A percentile compares a stretch with the other conserved stretches of the same genome.
Conservation (phyloP, 2,329 filamentous ascomycete species). For the Claviceps monticola region DNA sequence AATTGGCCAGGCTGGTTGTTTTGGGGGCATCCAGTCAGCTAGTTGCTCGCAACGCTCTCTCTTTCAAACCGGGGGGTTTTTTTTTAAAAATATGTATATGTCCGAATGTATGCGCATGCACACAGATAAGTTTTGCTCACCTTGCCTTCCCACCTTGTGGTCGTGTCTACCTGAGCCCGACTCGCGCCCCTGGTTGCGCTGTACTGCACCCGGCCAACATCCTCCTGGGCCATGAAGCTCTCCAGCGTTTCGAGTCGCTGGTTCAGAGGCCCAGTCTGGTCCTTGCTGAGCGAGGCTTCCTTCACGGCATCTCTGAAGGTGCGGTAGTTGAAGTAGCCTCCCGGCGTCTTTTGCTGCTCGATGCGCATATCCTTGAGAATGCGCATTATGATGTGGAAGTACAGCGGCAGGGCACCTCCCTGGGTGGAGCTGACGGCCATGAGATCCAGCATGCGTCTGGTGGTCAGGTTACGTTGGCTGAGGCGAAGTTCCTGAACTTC, state of each 20-base stretch:
- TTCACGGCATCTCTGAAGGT: constrained; percentile 26
- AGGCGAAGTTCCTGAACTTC: constrained; percentile 36
- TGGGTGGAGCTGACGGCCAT: constrained; percentile 35
- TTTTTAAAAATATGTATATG: not conserved
- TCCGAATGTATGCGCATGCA: no score
- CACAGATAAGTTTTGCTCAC: constrained; percentile 1
- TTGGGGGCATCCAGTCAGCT: not conserved
- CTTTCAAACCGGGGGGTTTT: not conserved
- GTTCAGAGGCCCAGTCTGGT: constrained; percentile 39
- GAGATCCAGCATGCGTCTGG: constrained; percentile 42
- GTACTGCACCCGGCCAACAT: constrained; percentile 5
- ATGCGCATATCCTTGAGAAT: constrained; percentile 43
- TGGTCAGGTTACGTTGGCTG: constrained; percentile 38
- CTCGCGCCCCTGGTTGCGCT: no score
- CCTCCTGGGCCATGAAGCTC: constrained; percentile 32
- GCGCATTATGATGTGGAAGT: constrained; percentile 40
- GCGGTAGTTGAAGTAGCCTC: constrained; percentile 32
- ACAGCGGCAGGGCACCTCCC: constrained; percentile 35
- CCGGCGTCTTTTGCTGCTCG: constrained; percentile 22
- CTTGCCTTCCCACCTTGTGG: constrained; percentile 10
- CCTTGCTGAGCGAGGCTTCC: constrained; percentile 24
- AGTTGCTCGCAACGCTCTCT: not conserved
- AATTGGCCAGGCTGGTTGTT: constrained; percentile 16
- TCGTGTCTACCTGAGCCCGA: constrained; percentile 1
- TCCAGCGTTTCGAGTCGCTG: constrained; percentile 33